phyloP scores from a whole-genome alignment of 306 rosid species.

The Dryas octopetala region DNA sequence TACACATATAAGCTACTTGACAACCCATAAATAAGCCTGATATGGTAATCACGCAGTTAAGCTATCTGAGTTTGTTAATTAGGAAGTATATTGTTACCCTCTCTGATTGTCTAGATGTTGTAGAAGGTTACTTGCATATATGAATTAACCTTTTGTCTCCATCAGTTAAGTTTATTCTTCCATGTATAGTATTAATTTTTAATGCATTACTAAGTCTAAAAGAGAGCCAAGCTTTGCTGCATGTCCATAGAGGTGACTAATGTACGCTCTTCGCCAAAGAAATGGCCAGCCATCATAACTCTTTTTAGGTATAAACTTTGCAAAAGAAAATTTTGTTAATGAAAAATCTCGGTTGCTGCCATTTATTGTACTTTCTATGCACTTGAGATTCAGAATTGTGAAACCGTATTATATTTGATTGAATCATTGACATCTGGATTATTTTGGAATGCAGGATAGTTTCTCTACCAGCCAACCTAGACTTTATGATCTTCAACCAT shows the following conservation, averaged over 20 bases:
- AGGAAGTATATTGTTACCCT: not conserved
- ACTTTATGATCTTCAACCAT: slow-evolving; percentile 90
- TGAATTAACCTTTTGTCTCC: not conserved
- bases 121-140: not conserved
- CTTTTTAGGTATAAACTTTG: not conserved
- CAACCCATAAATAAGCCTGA: not conserved
- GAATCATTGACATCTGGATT: slow-evolving; percentile 12
- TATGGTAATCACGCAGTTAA: not conserved
- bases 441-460: slow-evolving; percentile 62
- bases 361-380: not conserved
- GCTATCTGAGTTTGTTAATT: not conserved
- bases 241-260: not conserved
- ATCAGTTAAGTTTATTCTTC: slow-evolving; percentile 8
- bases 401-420: not conserved
- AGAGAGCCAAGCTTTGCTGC: not conserved
- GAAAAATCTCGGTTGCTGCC: slow-evolving; percentile 12
- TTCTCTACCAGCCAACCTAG: slow-evolving; percentile 68
- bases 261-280: not conserved
- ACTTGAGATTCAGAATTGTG: slow-evolving; percentile 13
- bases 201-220: not conserved
- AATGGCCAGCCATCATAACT: not conserved
- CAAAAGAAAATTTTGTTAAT: not conserved
- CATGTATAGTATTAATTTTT: not conserved
- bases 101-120: not conserved
- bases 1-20: too few species aligned